phyloP scores from a whole-genome alignment of 352 stramenopile species.

The Pythium vanterpoolii region DNA sequence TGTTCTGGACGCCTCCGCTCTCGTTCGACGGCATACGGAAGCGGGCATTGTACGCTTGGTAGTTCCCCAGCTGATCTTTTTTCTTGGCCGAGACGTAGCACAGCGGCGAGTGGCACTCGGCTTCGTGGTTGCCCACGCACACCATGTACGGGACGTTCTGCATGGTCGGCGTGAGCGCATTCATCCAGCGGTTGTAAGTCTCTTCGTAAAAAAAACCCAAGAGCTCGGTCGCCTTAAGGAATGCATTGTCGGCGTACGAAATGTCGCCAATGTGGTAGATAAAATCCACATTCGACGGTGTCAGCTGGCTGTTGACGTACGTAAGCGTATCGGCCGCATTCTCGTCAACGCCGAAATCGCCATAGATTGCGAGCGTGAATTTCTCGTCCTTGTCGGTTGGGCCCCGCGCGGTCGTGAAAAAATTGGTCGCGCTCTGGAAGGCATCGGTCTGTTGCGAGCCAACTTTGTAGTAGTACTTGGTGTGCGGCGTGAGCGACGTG shows the following conservation, averaged over 20 bases:
- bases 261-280: constrained; percentile 77
- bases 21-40: constrained; percentile 87
- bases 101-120: constrained; percentile 72
- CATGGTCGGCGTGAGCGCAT: constrained; percentile 51
- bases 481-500: constrained; percentile 29
- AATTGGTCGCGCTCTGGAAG: constrained; percentile 3
- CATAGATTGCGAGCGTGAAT: constrained; percentile 44
- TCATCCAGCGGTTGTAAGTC: constrained; percentile 86
- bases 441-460: neutral
- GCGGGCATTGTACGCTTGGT: constrained; percentile 78
- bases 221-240: constrained; percentile 16
- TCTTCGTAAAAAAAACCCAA: constrained; percentile 85
- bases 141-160: constrained; percentile 79
- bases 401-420: constrained; percentile 40
- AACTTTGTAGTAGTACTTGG: constrained; percentile 39
- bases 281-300: constrained; percentile 38
- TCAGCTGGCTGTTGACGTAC: constrained; percentile 28
- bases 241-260: constrained; percentile 43
- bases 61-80: constrained; percentile 66
- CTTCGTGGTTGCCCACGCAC: constrained; percentile 83
- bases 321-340: constrained; percentile 37
- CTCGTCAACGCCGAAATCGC: constrained; percentile 42
- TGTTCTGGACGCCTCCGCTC: constrained; percentile 55
- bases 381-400: constrained; percentile 17
- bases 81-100: constrained; percentile 51